These are phyloP conservation scores for Fusarium staphyleae DNA, from an alignment of 2,329 filamentous ascomycete genomes.

Conservation along the genomic window DNA sequence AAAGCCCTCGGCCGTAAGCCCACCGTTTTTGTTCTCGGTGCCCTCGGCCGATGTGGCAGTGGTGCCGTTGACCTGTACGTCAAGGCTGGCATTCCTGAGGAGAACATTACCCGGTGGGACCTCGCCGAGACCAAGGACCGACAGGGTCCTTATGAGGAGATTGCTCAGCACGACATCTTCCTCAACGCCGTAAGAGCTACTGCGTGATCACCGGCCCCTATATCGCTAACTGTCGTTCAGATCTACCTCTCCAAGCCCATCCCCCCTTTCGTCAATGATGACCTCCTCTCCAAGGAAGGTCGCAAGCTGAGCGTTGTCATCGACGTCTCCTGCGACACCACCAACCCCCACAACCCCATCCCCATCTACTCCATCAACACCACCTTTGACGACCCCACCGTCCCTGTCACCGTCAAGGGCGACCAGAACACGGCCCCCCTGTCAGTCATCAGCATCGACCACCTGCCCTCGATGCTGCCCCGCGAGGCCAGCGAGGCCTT, in stretches of 20 bases:
- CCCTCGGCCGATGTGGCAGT: constrained; percentile 80
- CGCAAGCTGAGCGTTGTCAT: constrained; percentile 82
- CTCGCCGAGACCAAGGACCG: constrained; percentile 73
- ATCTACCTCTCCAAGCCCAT: constrained; percentile 80
- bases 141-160: constrained; percentile 80
- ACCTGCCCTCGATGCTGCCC: constrained; percentile 82
- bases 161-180: constrained; percentile 77
- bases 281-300: constrained; percentile 67
- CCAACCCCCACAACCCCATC: constrained; percentile 72
- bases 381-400: constrained; percentile 87
- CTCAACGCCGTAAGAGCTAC: constrained; percentile 64
- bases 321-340: constrained; percentile 80
- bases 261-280: constrained; percentile 78
- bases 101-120: constrained; percentile 68
- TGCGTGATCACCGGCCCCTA: no score
- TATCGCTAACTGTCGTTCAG: constrained; percentile 35
- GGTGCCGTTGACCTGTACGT: constrained; percentile 84
- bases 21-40: constrained; percentile 83
- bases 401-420: constrained; percentile 70
- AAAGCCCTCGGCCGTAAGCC: constrained; percentile 73
- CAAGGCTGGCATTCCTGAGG: constrained; percentile 65
- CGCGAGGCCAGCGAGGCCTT: constrained; percentile 89
- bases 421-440: constrained; percentile 62
- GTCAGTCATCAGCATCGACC: constrained; percentile 87
- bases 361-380: constrained; percentile 87